These are phyloP conservation scores for Colletotrichum sp. DNA, from an alignment of 2,329 filamentous ascomycete genomes.

Conservation along the genomic window DNA sequence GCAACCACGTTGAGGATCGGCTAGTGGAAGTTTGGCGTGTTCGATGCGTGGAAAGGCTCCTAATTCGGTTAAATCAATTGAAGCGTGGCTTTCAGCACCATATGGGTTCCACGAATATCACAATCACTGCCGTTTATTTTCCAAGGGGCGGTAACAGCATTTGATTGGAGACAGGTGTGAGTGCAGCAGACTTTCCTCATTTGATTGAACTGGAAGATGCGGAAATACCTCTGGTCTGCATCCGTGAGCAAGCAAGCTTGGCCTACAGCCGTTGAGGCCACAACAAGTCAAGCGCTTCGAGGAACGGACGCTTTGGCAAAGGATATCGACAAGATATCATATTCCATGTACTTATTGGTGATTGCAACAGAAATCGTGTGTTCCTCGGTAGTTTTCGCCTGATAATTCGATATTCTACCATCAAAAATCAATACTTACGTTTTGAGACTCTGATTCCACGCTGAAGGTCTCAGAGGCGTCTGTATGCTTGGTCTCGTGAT, in stretches of 20 bases:
- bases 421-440: too few species aligned
- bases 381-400: not conserved
- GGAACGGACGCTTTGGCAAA: not conserved
- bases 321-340: not conserved
- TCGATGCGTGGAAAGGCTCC: not conserved
- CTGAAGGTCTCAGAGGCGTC: too few species aligned
- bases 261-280: not conserved
- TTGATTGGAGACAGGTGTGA: not conserved
- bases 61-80: not conserved
- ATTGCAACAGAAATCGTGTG: not conserved
- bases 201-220: not conserved
- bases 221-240: not conserved
- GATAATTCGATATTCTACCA: not conserved
- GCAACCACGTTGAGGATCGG: not conserved
- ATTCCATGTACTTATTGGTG: not conserved
- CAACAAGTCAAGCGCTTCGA: rapidly evolving
- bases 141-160: not conserved
- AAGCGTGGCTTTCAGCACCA: not conserved
- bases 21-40: not conserved
- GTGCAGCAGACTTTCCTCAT: not conserved
- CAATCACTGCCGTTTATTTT: not conserved
- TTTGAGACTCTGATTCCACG: too few species aligned
- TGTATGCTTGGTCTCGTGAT: too few species aligned
- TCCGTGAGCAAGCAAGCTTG: not conserved
- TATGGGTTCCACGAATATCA: not conserved